Conservation (phyloP, 1,139 yeast genomes). For the Nematodospora anomalae region DNA sequence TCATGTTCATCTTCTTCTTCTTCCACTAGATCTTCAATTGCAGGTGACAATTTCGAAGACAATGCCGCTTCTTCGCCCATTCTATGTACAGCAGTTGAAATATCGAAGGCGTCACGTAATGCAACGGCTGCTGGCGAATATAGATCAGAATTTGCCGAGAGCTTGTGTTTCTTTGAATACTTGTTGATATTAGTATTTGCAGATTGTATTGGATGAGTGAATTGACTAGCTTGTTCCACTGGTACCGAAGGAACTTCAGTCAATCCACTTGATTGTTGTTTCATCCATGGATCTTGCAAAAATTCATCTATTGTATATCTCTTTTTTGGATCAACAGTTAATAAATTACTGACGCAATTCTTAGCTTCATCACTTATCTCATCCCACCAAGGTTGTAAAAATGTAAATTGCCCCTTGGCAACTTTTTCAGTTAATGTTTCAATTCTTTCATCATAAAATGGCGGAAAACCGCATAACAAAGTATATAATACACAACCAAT, state of each 20-base stretch:
- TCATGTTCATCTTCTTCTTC: constrained; percentile 42
- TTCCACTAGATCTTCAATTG: constrained; percentile 31
- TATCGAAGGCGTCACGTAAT: constrained; percentile 91
- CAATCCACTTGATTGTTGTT: constrained; percentile 19
- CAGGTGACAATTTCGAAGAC: constrained; percentile 29
- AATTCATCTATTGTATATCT: constrained; percentile 80
- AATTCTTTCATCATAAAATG: constrained; percentile 58
- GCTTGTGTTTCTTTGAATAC: constrained; percentile 27
- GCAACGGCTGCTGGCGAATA: constrained; percentile 92
- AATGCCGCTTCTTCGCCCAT: constrained; percentile 81
- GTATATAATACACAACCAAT: constrained; percentile 63
- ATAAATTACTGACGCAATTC: constrained; percentile 66
- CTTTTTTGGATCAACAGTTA: constrained; percentile 78
- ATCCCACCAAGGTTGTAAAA: constrained; percentile 65
- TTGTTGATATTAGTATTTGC: constrained; percentile 12
- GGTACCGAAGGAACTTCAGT: constrained; percentile 9
- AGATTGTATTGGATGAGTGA: constrained; percentile 28
- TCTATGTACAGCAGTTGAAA: constrained; percentile 91
- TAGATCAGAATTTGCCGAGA: constrained; percentile 21
- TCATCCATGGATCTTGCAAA: constrained; percentile 83
- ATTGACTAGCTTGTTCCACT: constrained; percentile 1
- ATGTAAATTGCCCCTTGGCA: constrained; percentile 58
- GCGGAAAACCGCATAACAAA: constrained; percentile 62
- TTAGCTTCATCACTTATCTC: constrained; percentile 56
- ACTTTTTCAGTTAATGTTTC: constrained; percentile 58